Conservation (phyloP, 176 grass and related monocot genomes). For the Microstegium vimineum region DNA sequence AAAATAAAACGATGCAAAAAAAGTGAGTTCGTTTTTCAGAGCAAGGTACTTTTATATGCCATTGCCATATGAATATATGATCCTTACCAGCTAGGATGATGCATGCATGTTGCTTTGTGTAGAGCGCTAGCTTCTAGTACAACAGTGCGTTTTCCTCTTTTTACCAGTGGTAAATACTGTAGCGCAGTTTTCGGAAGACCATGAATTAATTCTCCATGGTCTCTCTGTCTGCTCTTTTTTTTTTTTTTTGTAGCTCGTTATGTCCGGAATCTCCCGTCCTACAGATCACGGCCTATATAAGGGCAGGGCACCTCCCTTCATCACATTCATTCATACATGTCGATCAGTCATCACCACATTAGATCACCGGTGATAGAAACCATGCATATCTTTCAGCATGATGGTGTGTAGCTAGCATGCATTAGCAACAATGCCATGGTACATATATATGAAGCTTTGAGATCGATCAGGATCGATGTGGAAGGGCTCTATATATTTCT, state of each 20-base stretch:
- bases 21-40: not conserved
- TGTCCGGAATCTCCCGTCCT: not conserved
- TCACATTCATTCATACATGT: not conserved
- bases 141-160: not conserved
- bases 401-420: not conserved
- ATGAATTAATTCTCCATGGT: not conserved
- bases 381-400: not conserved
- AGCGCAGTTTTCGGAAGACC: not conserved
- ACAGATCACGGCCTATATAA: slow-evolving; percentile 11
- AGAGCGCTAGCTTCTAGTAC: not conserved
- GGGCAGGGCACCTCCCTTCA: not conserved
- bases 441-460: not conserved
- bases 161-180: not conserved
- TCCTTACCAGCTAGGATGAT: not conserved
- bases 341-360: no score
- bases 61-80: not conserved
- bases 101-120: not conserved
- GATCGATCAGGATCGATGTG: not conserved
- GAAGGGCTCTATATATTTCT: not conserved
- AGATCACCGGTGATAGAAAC: not conserved
- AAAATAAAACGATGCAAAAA: not conserved
- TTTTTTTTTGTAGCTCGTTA: not conserved
- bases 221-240: not conserved
- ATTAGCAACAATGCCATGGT: not conserved
- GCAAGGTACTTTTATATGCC: not conserved